Percentiles rank a stretch among this genome's conserved stretches.
Conservation (phyloP, 2,329 filamentous ascomycete species). For the Penicillium aurantiogriseum region DNA sequence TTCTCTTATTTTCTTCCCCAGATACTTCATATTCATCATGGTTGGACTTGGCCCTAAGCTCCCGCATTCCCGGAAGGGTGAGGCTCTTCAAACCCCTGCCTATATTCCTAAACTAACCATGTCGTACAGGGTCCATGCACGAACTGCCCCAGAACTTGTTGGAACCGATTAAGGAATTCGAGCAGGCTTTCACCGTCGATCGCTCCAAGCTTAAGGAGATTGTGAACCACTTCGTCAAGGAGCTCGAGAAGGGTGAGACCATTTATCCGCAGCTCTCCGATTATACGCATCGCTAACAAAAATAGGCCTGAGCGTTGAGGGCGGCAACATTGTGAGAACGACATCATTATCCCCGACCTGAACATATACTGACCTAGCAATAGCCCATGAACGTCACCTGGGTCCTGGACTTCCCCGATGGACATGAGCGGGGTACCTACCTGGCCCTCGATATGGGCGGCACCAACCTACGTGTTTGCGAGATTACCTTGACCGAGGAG, state of each 20-base stretch:
- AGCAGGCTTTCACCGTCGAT: constrained; percentile 78
- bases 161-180: constrained; percentile 76
- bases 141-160: constrained; percentile 85
- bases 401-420: constrained; percentile 87
- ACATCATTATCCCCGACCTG: not conserved
- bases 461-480: constrained; percentile 91
- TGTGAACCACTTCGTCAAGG: constrained; percentile 81
- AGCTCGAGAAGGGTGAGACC: constrained; percentile 75
- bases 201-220: constrained; percentile 81
- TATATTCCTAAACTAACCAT: constrained; percentile 12
- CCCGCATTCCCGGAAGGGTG: constrained; percentile 71
- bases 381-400: constrained; percentile 98
- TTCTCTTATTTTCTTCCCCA: not conserved
- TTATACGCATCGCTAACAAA: constrained; percentile 10
- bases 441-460: constrained; percentile 94
- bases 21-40: constrained; percentile 49
- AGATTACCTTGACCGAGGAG: constrained; percentile 82
- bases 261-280: not conserved
- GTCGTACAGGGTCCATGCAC: constrained; percentile 72
- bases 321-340: constrained; percentile 79
- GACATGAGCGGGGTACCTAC: constrained; percentile 81
- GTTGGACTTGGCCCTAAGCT: constrained; percentile 63
- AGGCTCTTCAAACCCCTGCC: constrained; percentile 37
- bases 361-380: constrained; percentile 18
- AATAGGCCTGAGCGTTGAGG: constrained; percentile 76